phyloP scores from a whole-genome alignment of 495 filamentous ascomycete species.

The Aspergillus ellipticus region DNA sequence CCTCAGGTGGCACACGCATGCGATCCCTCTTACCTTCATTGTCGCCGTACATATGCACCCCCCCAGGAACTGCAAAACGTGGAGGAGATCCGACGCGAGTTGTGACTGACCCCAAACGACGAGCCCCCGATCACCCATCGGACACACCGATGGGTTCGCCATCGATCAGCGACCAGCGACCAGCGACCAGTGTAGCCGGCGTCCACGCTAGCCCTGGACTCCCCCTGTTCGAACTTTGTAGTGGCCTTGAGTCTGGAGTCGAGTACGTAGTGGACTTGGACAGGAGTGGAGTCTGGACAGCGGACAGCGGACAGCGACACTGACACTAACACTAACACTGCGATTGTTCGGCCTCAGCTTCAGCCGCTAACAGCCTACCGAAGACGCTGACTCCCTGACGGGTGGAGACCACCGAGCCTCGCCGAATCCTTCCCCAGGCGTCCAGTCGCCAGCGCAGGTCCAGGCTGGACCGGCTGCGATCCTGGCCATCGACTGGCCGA shows the following conservation, averaged over 20 bases:
- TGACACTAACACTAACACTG: too few species aligned
- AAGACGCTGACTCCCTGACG: too few species aligned
- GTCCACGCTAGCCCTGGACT: background rate
- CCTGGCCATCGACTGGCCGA: background rate
- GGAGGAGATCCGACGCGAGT: slow-evolving; percentile 2
- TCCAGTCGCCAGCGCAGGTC: background rate
- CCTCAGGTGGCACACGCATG: background rate
- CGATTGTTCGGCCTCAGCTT: background rate
- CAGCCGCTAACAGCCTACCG: background rate
- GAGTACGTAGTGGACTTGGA: background rate
- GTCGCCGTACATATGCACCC: slow-evolving; percentile 9
- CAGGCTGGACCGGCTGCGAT: background rate
- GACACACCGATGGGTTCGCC: slow-evolving; percentile 9
- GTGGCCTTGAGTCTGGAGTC: too few species aligned
- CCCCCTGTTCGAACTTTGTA: background rate
- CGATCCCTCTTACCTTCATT: slow-evolving; percentile 1
- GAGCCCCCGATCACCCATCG: slow-evolving; percentile 4
- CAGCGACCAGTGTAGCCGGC: background rate
- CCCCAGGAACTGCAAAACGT: slow-evolving; percentile 10
- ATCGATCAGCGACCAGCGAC: slow-evolving; percentile 2
- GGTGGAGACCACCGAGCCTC: slow-evolving; percentile 3
- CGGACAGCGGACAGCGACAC: too few species aligned
- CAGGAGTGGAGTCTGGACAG: too few species aligned
- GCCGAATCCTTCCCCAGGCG: background rate
- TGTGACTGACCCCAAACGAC: background rate